Evolutionary conservation across 352 stramenopile genomes (phyloP), one percentile per base, ranked within the genome.

Genomic region (Globisporangium nunn): DNA sequence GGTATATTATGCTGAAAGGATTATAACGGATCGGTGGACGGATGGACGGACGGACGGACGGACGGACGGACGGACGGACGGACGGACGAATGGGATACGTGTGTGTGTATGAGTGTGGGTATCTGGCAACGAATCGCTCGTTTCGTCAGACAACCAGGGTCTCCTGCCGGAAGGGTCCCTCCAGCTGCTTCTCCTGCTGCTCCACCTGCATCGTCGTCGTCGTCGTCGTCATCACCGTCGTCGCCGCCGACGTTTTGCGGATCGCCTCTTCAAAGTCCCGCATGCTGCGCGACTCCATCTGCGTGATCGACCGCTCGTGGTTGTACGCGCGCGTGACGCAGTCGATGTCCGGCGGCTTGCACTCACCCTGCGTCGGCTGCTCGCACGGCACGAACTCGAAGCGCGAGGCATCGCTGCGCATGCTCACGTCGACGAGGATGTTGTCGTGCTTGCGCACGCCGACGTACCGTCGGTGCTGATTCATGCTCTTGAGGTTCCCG

Each of bases 401-500:
- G 39, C 85, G 80, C 29, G 65, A 67, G 6, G 85, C 85, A 48
- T 91, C 81, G n/a, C 83, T 84, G 17, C 85, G 79, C 78, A 93
- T 93, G 60, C 82, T 93, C 65, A 95, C 82, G 50, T 95, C 85
- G 29, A 93, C 56, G 28, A 95, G 59, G 35, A 92, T 61, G 30
- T 71, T 67, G 55, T 95, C 82, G 33, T 89, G 69, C 28, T 37
- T 28, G 2, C 83, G 79, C 44, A 80, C 70, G 31, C 82, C 85
- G 23, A 95, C 78, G 60, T 93, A 95, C 43, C 85, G 75, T 45
- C 85, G 80, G 54, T 95, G 85, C 67, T 95, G 85, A 69, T 92
- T 94, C 84, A 94, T 92, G 66, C 84, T 94, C 61, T 89, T 83
- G 35, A 94, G 70, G 56, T 91, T 78, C 17, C 84, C 84, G 1